phyloP scores from a whole-genome alignment of 352 stramenopile genomes.

The Globisporangium acanthophoron region DNA sequence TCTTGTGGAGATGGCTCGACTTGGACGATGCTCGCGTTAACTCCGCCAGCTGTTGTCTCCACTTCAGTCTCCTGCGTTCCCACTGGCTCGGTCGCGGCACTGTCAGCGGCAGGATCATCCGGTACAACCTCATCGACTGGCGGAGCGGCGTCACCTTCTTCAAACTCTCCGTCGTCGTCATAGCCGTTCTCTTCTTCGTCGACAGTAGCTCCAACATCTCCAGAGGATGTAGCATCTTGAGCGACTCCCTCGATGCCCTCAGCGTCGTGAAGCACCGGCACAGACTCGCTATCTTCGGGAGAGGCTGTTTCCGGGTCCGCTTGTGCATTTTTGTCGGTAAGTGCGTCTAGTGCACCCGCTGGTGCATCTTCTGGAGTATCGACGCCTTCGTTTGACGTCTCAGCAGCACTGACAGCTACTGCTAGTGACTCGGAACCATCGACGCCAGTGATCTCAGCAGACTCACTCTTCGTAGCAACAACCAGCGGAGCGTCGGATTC shows the following conservation, averaged over 20 bases:
- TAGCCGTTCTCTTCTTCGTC: slow-evolving; percentile 1
- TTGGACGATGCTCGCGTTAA: background rate
- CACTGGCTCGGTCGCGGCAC: background rate
- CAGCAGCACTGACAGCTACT: background rate
- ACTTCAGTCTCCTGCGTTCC: background rate
- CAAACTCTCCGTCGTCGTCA: slow-evolving; percentile 3
- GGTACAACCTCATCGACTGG: background rate
- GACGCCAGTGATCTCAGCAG: background rate
- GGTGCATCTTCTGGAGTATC: background rate
- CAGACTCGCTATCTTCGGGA: background rate
- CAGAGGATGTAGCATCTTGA: background rate
- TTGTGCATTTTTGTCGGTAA: background rate
- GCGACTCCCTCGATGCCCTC: too few relatives aligned
- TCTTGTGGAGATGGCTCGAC: background rate
- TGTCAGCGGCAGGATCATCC: background rate
- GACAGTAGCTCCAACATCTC: background rate
- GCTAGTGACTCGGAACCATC: background rate
- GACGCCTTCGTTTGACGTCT: background rate
- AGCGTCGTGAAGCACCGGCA: background rate
- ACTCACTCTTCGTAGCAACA: background rate
- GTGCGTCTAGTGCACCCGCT: background rate
- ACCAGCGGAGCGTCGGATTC: background rate
- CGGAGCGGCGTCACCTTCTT: background rate
- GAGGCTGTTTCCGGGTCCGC: background rate
- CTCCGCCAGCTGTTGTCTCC: background rate